Percentiles rank a stretch among this genome's conserved stretches.
Evolutionary conservation across 768 basidiomycete genomes (phyloP).

Genomic region (Leccinum boreale): DNA sequence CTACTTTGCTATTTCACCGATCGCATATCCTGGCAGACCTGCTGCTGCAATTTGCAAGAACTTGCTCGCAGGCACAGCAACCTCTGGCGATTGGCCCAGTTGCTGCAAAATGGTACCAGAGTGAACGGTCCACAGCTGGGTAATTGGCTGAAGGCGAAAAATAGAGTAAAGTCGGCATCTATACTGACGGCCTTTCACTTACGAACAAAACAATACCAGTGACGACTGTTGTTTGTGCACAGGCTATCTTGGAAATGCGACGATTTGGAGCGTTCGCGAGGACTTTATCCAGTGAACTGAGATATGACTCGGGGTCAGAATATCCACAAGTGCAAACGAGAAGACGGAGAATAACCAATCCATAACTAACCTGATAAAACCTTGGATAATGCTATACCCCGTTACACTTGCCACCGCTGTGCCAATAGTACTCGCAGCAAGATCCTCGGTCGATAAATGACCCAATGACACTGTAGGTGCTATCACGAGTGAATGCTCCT

Average conservation of each 20-base stretch:
- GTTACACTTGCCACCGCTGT: constrained; percentile 41
- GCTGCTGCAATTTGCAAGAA: constrained; percentile 39
- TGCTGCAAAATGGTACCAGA: constrained; percentile 38
- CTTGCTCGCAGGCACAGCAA: constrained; percentile 36
- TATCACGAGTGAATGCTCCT: constrained; percentile 25
- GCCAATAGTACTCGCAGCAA: constrained; percentile 47
- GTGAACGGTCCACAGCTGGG: constrained; percentile 18
- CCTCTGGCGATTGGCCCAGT: constrained; percentile 36
- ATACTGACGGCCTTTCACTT: neutral
- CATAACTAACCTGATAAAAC: constrained; percentile 35
- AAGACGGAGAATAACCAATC: constrained; percentile 1
- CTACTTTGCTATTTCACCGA: constrained; percentile 40
- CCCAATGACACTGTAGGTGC: constrained; percentile 41
- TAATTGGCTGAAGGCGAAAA: constrained; percentile 18
- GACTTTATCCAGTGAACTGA: constrained; percentile 20
- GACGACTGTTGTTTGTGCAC: constrained; percentile 19
- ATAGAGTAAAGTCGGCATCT: neutral
- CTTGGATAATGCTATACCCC: constrained; percentile 41
- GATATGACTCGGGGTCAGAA: constrained; percentile 10
- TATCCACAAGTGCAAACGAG: neutral
- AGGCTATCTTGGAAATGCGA: constrained; percentile 15
- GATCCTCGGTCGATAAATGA: constrained; percentile 50
- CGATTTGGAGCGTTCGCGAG: constrained; percentile 12
- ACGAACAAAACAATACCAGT: constrained; percentile 25
- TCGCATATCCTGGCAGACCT: constrained; percentile 46